Conservation (phyloP, 306 rosid genomes). For the Cyamopsis tetragonoloba region DNA sequence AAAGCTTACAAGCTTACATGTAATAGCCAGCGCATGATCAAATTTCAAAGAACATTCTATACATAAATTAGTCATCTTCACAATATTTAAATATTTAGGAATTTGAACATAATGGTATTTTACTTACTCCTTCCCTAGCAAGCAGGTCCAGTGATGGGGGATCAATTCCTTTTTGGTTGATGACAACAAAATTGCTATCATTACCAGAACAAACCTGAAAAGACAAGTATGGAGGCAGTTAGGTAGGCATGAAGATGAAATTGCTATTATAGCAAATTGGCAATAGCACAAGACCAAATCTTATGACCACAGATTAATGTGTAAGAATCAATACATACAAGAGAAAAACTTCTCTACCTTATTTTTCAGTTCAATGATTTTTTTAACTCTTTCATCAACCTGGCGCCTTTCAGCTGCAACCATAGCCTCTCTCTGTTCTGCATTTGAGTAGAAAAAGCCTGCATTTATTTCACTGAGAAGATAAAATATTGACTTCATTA, state of each 20-base stretch:
- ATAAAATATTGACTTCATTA: constrained; percentile 25
- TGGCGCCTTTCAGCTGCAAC: constrained; percentile 88
- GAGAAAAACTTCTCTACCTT: constrained; percentile 40
- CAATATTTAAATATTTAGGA: neutral
- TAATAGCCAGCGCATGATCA: neutral
- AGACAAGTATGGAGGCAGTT: neutral
- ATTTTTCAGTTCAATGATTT: constrained; percentile 82
- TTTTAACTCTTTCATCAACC: constrained; percentile 84
- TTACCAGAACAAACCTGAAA: constrained; percentile 79
- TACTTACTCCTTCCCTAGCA: constrained; percentile 94
- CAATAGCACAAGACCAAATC: neutral
- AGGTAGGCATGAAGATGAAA: neutral
- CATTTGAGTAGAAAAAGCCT: constrained; percentile 97
- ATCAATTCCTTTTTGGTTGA: constrained; percentile 97
- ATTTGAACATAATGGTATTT: neutral
- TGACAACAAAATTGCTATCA: constrained; percentile 73
- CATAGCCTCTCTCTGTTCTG: constrained; percentile 97
- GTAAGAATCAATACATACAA: neutral
- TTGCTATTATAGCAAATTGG: neutral
- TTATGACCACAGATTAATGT: neutral
- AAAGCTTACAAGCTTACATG: neutral
- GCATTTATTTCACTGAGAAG: constrained; percentile 82
- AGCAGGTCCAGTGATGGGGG: constrained; percentile 95
- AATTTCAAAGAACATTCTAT: neutral
- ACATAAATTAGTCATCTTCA: neutral